Base-by-base conservation (phyloP, 805 yeast species). In the Spathaspora boniae region DNA sequence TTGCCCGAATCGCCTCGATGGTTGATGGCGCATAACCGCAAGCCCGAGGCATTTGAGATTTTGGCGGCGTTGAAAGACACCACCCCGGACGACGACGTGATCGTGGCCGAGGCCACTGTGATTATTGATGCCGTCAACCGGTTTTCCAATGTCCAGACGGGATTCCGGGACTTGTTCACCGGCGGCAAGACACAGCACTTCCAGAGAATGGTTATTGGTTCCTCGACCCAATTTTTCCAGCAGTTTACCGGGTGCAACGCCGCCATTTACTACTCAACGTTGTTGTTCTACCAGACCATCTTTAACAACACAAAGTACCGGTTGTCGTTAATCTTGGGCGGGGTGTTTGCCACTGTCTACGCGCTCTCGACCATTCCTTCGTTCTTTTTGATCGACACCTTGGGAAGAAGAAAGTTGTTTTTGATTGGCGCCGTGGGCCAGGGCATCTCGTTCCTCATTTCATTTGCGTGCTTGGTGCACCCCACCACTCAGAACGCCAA, bases 221-320 rank as follows among this genome's bases (percentile, higher is more conserved):
- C 81, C 37, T 60, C 71, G 4, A 50, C 84, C 26, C 95, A 86
- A 60, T 81, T 86, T 12, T 70, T 86, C 56, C 97, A 91, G 62
- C 98, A 89, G 65, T 78, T 87, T 53, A 80, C 95, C 12, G 97
- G 97, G 42, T 81, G 87, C 50, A 88, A 89, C 65, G 88, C 89
- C 56, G 86, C 88, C 43, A 86, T 89, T 53, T 89, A 89, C 64
- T 89, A 83, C 56, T 95, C 96, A 16, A 87, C 91, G 20, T 74
- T 80, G 48, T 86, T 88, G 59, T 87, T 89, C 59, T 74, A 76
- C 41, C 70, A 65, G 42, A 73, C 88, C 1, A 71, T 79, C 48
- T 35, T 30, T 26, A 23, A 20, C 17, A 71, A 70, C 39, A 58
- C 71, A 42, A 61, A 60, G 19, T 65, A 76, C 56, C 68, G 75